phyloP scores from a whole-genome alignment of 371 early-diverging fungal species.

The Mortierella sp. region DNA sequence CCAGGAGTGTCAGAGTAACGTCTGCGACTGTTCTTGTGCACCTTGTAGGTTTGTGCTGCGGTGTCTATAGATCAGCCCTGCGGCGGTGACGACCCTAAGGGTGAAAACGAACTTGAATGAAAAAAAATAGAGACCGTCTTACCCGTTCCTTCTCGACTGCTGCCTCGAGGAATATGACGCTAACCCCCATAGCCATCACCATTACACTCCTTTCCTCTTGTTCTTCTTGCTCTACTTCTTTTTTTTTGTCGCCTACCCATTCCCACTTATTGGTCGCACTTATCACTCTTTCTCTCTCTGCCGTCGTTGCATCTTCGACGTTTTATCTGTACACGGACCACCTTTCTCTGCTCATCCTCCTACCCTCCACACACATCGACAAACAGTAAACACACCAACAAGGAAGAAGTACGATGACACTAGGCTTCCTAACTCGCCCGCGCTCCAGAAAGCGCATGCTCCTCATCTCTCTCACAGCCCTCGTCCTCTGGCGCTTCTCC shows the following conservation, averaged over 20 bases:
- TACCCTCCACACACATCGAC: neutral
- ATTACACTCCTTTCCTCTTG: neutral
- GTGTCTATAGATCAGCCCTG: neutral
- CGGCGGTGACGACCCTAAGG: neutral
- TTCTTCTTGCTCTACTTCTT: neutral
- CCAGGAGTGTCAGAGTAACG: neutral
- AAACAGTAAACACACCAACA: neutral
- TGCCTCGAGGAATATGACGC: too few species aligned
- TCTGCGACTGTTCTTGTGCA: neutral
- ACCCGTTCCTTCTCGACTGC: neutral
- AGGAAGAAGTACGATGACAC: conserved; percentile 8
- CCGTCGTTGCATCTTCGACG: neutral
- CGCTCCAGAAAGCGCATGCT: conserved; percentile 40
- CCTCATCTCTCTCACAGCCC: neutral
- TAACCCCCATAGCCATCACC: too few species aligned
- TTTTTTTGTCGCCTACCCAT: neutral
- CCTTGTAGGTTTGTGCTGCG: neutral
- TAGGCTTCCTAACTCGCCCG: conserved; percentile 25
- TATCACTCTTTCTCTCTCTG: neutral
- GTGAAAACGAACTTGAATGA: neutral
- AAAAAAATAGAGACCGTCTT: neutral
- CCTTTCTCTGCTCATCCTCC: neutral
- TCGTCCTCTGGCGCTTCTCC: conserved; percentile 27
- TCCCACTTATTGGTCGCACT: neutral
- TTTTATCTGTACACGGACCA: neutral